Evolutionary conservation across 257 asterid genomes (phyloP).

Genomic region (Jacaranda copaia): DNA sequence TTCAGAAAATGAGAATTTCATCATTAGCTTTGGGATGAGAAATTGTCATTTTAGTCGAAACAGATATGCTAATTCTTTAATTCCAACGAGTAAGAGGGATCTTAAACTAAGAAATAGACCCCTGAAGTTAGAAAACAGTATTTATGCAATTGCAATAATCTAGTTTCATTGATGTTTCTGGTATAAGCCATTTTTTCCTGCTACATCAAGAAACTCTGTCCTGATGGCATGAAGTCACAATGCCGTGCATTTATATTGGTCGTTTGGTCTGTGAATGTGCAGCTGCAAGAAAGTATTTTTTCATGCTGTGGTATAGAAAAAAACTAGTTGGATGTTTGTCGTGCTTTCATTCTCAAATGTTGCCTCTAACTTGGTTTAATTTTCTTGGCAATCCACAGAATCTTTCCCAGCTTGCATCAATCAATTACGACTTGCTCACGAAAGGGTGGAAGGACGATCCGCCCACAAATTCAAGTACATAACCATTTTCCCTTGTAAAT

Average conservation of each 20-base stretch:
- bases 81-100: too few relatives aligned
- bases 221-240: not conserved
- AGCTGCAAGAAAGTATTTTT: not conserved
- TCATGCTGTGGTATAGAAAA: not conserved
- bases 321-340: too few relatives aligned
- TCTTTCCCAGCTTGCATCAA: constrained; percentile 96
- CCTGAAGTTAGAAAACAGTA: too few relatives aligned
- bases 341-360: not conserved
- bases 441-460: constrained; percentile 89
- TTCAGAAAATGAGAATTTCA: too few relatives aligned
- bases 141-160: too few relatives aligned
- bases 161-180: too few relatives aligned
- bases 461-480: constrained; percentile 60
- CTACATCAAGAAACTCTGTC: not conserved
- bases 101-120: too few relatives aligned
- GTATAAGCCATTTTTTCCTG: not conserved
- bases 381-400: constrained; percentile 56
- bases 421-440: constrained; percentile 87
- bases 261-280: not conserved
- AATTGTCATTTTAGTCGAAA: too few relatives aligned
- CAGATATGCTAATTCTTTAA: not conserved
- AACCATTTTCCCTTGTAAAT: constrained; percentile 53
- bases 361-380: constrained; percentile 25
- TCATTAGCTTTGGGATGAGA: too few relatives aligned
- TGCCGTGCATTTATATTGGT: not conserved